These are phyloP conservation scores for Carex littledalei DNA, from an alignment of 176 grass and related monocot genomes.

Conservation along the genomic window DNA sequence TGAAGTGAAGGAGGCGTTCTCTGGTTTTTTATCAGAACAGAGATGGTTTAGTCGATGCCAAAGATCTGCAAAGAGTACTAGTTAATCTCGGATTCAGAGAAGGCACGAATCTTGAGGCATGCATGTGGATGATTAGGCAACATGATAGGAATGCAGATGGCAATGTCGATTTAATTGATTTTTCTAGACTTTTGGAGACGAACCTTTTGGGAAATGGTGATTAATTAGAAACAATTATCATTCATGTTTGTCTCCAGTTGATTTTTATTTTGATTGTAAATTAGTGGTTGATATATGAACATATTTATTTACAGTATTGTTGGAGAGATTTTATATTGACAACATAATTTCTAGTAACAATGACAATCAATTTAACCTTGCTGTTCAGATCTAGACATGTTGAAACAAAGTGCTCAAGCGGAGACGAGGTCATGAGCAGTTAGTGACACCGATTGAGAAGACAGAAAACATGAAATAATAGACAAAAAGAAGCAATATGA, in stretches of 20 bases:
- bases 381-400: too few relatives aligned
- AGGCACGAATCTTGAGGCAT: constrained; percentile 28
- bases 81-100: constrained; percentile 36
- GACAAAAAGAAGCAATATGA: too few relatives aligned
- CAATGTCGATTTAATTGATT: constrained; percentile 28
- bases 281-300: not conserved
- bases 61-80: constrained; percentile 53
- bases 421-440: too few relatives aligned
- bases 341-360: too few relatives aligned
- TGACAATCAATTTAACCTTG: too few relatives aligned
- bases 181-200: constrained; percentile 29
- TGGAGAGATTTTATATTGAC: not conserved
- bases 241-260: not conserved
- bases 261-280: not conserved
- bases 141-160: constrained; percentile 29
- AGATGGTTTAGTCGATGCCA: constrained; percentile 61
- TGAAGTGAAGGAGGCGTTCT: constrained; percentile 59
- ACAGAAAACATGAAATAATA: too few relatives aligned
- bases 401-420: too few relatives aligned
- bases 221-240: not conserved
- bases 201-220: constrained; percentile 9
- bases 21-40: constrained; percentile 46
- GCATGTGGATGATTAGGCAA: constrained; percentile 43
- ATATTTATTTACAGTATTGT: not conserved
- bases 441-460: too few relatives aligned